A percentile compares a stretch with the other conserved stretches of the same genome.
phyloP scores from a whole-genome alignment of 2,329 filamentous ascomycete genomes.

The Penicillium thymicola region DNA sequence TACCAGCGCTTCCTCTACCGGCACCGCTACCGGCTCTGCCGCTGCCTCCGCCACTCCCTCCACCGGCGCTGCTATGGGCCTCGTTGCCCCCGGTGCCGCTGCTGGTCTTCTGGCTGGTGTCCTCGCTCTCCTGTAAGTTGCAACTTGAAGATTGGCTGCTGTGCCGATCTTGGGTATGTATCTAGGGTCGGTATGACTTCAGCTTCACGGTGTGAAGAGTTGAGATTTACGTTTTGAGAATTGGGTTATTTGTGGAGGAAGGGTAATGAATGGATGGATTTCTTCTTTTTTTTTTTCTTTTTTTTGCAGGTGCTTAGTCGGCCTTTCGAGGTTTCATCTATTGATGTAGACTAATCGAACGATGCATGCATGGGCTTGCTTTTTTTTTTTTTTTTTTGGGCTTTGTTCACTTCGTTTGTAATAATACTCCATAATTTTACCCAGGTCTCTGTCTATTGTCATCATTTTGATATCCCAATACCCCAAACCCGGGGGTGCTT shows the following conservation, averaged over 20 bases:
- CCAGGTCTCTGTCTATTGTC: background rate
- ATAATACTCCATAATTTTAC: no score
- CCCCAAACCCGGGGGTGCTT: background rate
- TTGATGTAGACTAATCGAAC: background rate
- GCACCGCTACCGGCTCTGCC: conserved; percentile 1
- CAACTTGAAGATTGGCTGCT: background rate
- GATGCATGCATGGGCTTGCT: conserved; percentile 1
- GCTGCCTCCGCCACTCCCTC: conserved; percentile 8
- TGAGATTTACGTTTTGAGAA: background rate
- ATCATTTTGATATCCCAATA: background rate
- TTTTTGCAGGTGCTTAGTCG: background rate
- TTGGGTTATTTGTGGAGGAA: background rate
- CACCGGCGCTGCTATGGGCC: conserved; percentile 13
- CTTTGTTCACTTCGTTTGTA: background rate
- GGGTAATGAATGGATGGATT: conserved; percentile 4
- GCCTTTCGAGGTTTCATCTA: background rate
- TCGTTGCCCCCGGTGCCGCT: conserved; percentile 14
- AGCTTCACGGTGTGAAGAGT: background rate
- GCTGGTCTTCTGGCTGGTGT: conserved; percentile 23
- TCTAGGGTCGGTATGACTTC: background rate
- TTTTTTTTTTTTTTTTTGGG: conserved; percentile 1
- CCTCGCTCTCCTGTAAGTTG: conserved; percentile 19
- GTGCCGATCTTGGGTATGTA: background rate
- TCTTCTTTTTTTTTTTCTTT: background rate
- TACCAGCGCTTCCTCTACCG: conserved; percentile 8